Evolutionary conservation across 192 early-diverging fungal species (phyloP), one percentile per base, ranked within the genome.

Genomic region (Umbelopsis isabellina): DNA sequence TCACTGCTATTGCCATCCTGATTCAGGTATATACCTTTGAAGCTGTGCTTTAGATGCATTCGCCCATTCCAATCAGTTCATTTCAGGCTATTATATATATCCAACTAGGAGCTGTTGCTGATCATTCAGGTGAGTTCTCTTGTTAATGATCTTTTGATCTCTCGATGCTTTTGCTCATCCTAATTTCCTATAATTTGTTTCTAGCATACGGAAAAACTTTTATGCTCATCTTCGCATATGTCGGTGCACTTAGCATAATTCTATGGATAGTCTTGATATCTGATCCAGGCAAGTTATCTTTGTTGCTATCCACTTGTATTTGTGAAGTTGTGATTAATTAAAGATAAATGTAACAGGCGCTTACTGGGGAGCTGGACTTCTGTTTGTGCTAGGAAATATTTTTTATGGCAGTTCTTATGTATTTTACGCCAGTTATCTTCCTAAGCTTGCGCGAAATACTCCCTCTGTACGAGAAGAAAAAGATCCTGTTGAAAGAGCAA

Each of bases 351-450:
- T 15, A 30, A 30, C 81, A 73, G 78, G 65, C 11, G 65, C 82
- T 48, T 84, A 73, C 68, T 76, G 76, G 74, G 66, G 75, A 27
- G 80, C 82, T 27, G 80, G 80, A 20, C 49, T 80, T 1, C 25
- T 55, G 2, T 55, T 55, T 13, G 52, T 55, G 27, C 11, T 66
- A 16, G 68, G 71, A 9, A 82, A 77, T 53, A 68, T 87, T 3
- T 73, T 73, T 11, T 87, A 79, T 49, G 86, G 86, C 12, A 78
- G 80, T 27, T 73, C 70, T 47, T 75, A 68, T 72, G 86, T 87
- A 18, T 76, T 87, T 45, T 87, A 82, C 46, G 79, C 83, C 1
- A 80, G 82, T 25, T 87, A 85, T 67, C 75, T 87, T 72, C 86
- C 84, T 6, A 76, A 75, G 13, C 45, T 82, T 18, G 51, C 76